Evolutionary conservation across 1,284 basidiomycete genomes (phyloP), one percentile per base, ranked within the genome.

Genomic region (Rhodotorula sp.): DNA sequence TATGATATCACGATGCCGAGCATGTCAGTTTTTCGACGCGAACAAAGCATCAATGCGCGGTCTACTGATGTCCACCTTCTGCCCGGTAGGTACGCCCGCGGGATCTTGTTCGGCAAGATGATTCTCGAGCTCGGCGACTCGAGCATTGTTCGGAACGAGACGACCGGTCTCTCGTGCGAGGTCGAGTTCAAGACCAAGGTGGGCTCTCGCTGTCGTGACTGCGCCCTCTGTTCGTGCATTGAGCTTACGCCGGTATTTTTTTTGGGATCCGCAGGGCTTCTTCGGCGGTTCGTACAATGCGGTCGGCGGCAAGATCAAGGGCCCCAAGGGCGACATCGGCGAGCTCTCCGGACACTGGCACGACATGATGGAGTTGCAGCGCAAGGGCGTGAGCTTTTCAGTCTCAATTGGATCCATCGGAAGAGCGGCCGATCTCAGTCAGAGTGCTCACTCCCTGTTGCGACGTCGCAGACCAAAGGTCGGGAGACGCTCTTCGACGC

Each of bases 151-250:
- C 87, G 87, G 82, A 95, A 94, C 83, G 89, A 91, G 74, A 87
- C 87, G 77, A 89, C 88, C 62, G 88, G 89, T 46, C 83, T 93
- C 73, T 84, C 82, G 59, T 91, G 91, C 74, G 93, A 97, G 80
- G 84, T 99, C 56, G 94, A 97, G 78, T 99, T 99, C 85, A 99
- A 98, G 85, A 97, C 93, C 34, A 98, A 97, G 87, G 91, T 89
- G 66, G 8, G 79, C 39, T 43, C 3, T 14, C 10, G 39, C n/a
- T n/a, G n/a, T n/a, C n/a, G n/a, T n/a, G n/a, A 15, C n/a, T 57
- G 34, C 29, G 15, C 46, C n/a, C 29, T 43, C 31, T 16, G 5
- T 16, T 15, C 15, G 4, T 10, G 14, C 26, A 21, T 15, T 48
- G 21, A 16, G n/a, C 21, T 26, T 18, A 43, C 58, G 1, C 6